Evolutionary conservation across 1,284 basidiomycete species (phyloP).

Genomic region (Apiotrichum porosum): DNA sequence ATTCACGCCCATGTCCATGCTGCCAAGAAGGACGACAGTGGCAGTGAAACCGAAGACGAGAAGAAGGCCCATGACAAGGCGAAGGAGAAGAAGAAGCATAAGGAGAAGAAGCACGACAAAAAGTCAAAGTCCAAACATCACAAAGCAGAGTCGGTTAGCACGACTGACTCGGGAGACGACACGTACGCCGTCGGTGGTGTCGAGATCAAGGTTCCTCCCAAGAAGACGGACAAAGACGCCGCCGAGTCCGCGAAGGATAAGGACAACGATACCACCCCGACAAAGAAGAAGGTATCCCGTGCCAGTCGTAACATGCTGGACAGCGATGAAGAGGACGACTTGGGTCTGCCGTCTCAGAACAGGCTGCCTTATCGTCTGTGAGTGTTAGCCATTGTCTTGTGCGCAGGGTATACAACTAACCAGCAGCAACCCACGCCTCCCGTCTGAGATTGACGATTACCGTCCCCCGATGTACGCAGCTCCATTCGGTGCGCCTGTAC

Average conservation of each 20-base stretch:
- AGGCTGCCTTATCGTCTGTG: too few relatives aligned
- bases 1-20: not conserved
- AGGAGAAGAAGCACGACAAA: not conserved
- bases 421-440: slow-evolving; percentile 1
- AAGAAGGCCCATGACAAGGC: not conserved
- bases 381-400: too few relatives aligned
- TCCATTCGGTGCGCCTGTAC: not conserved
- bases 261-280: too few relatives aligned
- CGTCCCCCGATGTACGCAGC: not conserved
- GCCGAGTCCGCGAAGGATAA: too few relatives aligned
- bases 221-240: too few relatives aligned
- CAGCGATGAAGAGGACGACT: too few relatives aligned
- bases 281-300: too few relatives aligned
- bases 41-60: not conserved
- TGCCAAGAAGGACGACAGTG: not conserved
- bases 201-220: too few relatives aligned
- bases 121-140: not conserved
- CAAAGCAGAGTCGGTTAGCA: not conserved
- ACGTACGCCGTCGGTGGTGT: too few relatives aligned
- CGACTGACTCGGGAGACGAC: not conserved
- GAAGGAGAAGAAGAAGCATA: not conserved
- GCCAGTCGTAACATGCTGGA: too few relatives aligned
- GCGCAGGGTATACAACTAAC: too few relatives aligned
- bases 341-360: not conserved
- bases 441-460: slow-evolving; percentile 2